Conservation (phyloP, 1,139 yeast genomes). For the Yamadazyma spencermartinsiae region DNA sequence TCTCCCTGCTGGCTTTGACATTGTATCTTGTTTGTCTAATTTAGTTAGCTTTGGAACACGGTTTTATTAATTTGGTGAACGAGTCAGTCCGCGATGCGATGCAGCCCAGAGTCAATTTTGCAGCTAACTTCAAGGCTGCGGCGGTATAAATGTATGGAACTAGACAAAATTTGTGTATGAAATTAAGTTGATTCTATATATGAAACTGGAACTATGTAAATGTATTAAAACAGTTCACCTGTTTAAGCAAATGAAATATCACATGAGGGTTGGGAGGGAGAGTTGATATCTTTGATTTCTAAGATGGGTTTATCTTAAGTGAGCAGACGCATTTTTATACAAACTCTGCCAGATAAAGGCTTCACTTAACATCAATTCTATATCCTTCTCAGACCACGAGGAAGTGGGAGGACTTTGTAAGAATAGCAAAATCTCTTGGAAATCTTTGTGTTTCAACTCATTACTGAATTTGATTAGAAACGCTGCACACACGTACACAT, state of each 20-base stretch:
- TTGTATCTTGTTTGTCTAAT: neutral
- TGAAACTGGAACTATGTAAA: too few relatives aligned
- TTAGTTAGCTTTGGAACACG: too few relatives aligned
- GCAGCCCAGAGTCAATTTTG: too few relatives aligned
- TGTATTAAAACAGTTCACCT: too few relatives aligned
- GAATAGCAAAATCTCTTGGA: constrained; percentile 89
- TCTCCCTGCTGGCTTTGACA: constrained; percentile 58
- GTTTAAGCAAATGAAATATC: neutral
- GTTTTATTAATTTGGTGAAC: too few relatives aligned
- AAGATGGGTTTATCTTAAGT: constrained; percentile 42
- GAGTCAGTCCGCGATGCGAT: too few relatives aligned
- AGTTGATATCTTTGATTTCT: too few relatives aligned
- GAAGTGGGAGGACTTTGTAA: constrained; percentile 86
- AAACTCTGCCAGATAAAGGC: constrained; percentile 96
- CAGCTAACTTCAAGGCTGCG: too few relatives aligned
- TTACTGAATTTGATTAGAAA: constrained; percentile 84
- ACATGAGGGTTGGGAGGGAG: too few relatives aligned
- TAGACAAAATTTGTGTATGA: too few relatives aligned
- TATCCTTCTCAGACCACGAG: constrained; percentile 84
- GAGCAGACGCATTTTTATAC: constrained; percentile 86
- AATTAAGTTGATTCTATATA: too few relatives aligned
- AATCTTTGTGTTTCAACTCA: constrained; percentile 81
- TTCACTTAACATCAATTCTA: constrained; percentile 88
- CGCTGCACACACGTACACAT: constrained; percentile 98
- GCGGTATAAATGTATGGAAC: too few relatives aligned